phyloP scores from a whole-genome alignment of 495 filamentous ascomycete species.

The Neurospora sp. region DNA sequence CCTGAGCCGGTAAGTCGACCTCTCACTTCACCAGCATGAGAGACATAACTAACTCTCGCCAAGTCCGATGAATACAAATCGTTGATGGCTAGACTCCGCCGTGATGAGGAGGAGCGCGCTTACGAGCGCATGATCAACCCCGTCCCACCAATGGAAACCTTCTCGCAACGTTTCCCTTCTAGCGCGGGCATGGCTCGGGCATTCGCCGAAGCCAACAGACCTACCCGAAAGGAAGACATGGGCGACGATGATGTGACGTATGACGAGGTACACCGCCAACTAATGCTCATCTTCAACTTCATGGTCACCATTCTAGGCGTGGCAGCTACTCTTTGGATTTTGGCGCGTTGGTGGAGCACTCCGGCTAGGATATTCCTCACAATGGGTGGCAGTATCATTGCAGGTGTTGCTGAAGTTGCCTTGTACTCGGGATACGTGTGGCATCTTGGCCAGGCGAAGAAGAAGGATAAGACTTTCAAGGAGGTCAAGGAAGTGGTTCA shows the following conservation, averaged over 20 bases:
- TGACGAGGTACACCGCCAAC: constrained; percentile 63
- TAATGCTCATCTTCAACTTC: constrained; percentile 66
- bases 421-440: constrained; percentile 81
- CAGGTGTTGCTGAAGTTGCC: constrained; percentile 78
- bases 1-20: constrained; percentile 56
- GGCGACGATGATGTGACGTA: constrained; percentile 49
- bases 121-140: constrained; percentile 71
- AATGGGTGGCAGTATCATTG: constrained; percentile 55
- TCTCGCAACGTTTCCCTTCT: constrained; percentile 46
- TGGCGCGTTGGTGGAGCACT: constrained; percentile 57
- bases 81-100: constrained; percentile 74
- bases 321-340: constrained; percentile 62
- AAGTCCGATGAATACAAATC: constrained; percentile 71
- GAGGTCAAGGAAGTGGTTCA: constrained; percentile 64
- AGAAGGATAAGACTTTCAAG: constrained; percentile 48
- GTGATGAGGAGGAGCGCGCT: constrained; percentile 63
- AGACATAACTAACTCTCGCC: not conserved
- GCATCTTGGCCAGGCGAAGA: constrained; percentile 63
- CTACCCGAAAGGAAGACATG: constrained; percentile 25
- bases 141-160: constrained; percentile 42
- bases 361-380: constrained; percentile 59
- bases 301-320: constrained; percentile 62
- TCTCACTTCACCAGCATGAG: too few relatives aligned
- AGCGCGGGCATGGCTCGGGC: constrained; percentile 34
- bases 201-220: constrained; percentile 39